A percentile compares a stretch with the other conserved stretches of the same genome.
Evolutionary conservation across 352 stramenopile species (phyloP).

Genomic region (Phytophthora melonis): DNA sequence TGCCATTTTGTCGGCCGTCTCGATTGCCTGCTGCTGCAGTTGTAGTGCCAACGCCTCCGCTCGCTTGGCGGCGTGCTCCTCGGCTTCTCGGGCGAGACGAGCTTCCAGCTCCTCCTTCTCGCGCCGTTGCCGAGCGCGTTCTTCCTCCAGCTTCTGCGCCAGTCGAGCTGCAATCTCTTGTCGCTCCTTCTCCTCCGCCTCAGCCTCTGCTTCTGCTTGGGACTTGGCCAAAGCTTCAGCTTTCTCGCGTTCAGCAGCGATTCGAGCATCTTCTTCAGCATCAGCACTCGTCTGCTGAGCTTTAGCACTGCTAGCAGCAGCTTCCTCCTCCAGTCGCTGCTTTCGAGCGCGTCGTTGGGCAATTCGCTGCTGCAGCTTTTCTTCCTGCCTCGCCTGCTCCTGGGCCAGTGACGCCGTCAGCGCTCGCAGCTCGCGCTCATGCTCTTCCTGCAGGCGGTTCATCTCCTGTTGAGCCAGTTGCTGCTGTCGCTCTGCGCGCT

Average conservation of each 20-base stretch:
- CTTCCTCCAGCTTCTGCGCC: conserved; percentile 55
- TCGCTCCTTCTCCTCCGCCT: conserved; percentile 44
- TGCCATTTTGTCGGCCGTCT: conserved; percentile 66
- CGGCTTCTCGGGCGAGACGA: conserved; percentile 53
- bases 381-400: conserved; percentile 72
- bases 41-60: conserved; percentile 31
- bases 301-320: conserved; percentile 17
- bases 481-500: conserved; percentile 40
- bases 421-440: conserved; percentile 61
- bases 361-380: conserved; percentile 75
- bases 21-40: conserved; percentile 51
- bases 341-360: conserved; percentile 57
- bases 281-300: conserved; percentile 10
- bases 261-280: conserved; percentile 21
- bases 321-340: conserved; percentile 51
- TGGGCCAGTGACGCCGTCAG: conserved; percentile 55
- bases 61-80: conserved; percentile 47
- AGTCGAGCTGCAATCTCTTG: conserved; percentile 41
- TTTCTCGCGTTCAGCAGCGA: conserved; percentile 28
- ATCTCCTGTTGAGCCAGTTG: conserved; percentile 65
- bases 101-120: conserved; percentile 57
- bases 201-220: conserved; percentile 38
- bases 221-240: conserved; percentile 29
- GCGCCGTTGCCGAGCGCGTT: conserved; percentile 58
- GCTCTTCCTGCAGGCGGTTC: conserved; percentile 59